Percentiles rank a stretch among this genome's conserved stretches.
Evolutionary conservation across 148 eudicot genomes (phyloP).

Genomic region (Euryodendron excelsum): DNA sequence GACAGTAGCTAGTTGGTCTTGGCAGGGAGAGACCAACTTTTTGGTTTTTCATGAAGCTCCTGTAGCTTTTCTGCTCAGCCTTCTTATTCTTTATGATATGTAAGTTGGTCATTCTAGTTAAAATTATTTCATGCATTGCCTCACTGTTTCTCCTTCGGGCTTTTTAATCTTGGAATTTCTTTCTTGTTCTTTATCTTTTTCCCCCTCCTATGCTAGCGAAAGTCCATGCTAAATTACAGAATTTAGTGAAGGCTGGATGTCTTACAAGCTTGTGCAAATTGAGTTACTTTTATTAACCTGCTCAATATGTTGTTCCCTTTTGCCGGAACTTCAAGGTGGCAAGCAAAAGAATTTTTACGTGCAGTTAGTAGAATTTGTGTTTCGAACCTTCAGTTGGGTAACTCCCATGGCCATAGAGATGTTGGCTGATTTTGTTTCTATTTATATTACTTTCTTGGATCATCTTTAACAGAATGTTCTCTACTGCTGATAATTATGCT

Average conservation of each 20-base stretch:
- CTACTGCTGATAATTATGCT: no score
- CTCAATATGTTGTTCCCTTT: background rate
- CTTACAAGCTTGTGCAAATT: no score
- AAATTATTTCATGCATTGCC: background rate
- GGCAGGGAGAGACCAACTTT: background rate
- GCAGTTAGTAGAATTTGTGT: no score
- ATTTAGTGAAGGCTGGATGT: background rate
- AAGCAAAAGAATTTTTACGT: no score
- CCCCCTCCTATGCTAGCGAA: background rate
- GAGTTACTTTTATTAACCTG: no score
- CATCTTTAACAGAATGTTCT: no score
- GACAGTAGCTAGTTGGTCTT: background rate
- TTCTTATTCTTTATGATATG: background rate
- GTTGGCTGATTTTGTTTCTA: no score
- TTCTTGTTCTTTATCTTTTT: background rate
- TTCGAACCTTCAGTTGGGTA: no score
- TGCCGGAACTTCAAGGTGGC: no score
- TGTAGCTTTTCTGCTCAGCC: background rate
- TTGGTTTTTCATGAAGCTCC: background rate
- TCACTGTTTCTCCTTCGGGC: background rate
- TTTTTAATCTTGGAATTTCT: background rate
- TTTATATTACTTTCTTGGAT: no score
- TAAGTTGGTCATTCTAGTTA: background rate
- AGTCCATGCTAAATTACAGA: background rate
- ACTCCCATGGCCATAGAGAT: no score